phyloP scores from a whole-genome alignment of 2,329 filamentous ascomycete genomes.

The Phialophora chinensis region DNA sequence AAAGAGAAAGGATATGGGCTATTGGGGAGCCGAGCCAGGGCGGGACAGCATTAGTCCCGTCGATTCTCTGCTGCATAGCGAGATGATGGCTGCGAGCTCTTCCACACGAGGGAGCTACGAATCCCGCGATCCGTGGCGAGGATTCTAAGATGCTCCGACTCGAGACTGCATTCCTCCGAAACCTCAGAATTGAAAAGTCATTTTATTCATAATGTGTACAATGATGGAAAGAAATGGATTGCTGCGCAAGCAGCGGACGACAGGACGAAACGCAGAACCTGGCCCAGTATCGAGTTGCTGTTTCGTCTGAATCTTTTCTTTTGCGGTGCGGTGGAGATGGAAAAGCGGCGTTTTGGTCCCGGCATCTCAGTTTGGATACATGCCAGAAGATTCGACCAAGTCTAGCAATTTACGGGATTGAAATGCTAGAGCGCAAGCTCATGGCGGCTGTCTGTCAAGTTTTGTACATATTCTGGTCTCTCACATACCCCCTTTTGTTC shows the following conservation, averaged over 20 bases:
- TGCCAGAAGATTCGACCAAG: neutral
- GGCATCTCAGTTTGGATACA: neutral
- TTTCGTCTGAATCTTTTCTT: neutral
- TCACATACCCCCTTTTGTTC: slow-evolving; percentile 19
- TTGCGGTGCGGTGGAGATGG: neutral
- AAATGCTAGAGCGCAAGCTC: neutral
- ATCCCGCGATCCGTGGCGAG: slow-evolving; percentile 35
- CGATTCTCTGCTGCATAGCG: slow-evolving; percentile 35
- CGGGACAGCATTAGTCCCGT: slow-evolving; percentile 35
- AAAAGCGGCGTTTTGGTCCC: neutral
- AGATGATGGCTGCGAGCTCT: slow-evolving; percentile 37
- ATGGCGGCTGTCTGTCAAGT: slow-evolving; percentile 6
- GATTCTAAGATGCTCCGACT: slow-evolving; percentile 24
- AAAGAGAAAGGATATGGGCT: slow-evolving; percentile 41
- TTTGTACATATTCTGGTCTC: slow-evolving; percentile 18
- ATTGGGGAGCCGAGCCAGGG: slow-evolving; percentile 40
- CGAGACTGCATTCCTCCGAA: neutral
- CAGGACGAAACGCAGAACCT: slow-evolving; percentile 20
- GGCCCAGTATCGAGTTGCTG: slow-evolving; percentile 9
- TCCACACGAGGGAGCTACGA: slow-evolving; percentile 33
- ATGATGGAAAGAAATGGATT: slow-evolving; percentile 20
- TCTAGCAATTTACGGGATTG: too few species aligned
- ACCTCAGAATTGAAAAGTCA: neutral
- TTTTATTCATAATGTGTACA: slow-evolving; percentile 31
- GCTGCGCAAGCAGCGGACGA: slow-evolving; percentile 20